Evolutionary conservation across 176 grass and related monocot species (phyloP), one percentile per base, ranked within the genome.

Genomic region (Lolium rigidum): DNA sequence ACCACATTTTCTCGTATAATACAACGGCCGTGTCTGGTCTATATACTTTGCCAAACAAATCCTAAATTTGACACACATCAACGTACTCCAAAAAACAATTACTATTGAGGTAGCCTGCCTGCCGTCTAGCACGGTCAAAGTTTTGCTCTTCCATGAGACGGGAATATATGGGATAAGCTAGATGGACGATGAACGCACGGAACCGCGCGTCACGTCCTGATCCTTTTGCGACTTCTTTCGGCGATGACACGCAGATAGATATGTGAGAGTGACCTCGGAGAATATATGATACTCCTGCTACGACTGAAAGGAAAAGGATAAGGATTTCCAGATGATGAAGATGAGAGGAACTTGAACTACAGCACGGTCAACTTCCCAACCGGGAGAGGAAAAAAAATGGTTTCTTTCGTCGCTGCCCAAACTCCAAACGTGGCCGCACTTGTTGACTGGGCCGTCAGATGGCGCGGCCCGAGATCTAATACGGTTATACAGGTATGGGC

Each of bases 131-230:
- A 1, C 46, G 50, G 86, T 77, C 86, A 77, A 69, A 77, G 24
- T 48, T 77, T 70, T 35, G 52, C 26, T 50, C 22, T 48, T 44
- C 39, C 52, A 43, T 5, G 41, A 43, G 41, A 43, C 3, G 41
- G 4, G 41, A 43, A 21, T 62, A 35, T 35, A 35, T 35, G 58
- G 21, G 5, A 59, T 58, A 18, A 10, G 62, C 14, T 15, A 31
- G 47, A 22, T 2, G 65, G 35, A 17, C 2, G 65, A 46, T 9
- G 65, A 66, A 6, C 54, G 21, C 64, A 37, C 73, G 81, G 41
- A 63, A 84, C 9, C 54, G 86, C 54, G 86, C 87, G 87, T 84
- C 80, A 71, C 43, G n/a, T 46, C 70, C 64, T 79, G 9, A 78
- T 79, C 81, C 81, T 62, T 64, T 28, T 62, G 60, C 22, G 12